phyloP scores from a whole-genome alignment of 345 rosid species.

The Hypericum androsaemum region DNA sequence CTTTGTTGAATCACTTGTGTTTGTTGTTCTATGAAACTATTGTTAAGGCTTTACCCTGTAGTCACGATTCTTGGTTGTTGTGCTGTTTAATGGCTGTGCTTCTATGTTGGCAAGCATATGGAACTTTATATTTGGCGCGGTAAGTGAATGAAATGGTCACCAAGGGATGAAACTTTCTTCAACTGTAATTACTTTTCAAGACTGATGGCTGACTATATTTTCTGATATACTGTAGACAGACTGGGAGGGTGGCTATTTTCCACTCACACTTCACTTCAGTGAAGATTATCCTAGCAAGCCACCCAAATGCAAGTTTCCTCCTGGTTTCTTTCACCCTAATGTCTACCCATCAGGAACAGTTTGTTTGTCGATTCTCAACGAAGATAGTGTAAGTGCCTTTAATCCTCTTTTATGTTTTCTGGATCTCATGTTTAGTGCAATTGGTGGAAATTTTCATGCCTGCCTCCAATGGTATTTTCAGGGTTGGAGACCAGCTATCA shows the following conservation, averaged over 20 bases:
- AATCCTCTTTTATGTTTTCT: neutral
- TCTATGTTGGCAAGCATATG: too few relatives aligned
- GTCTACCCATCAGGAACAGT: constrained; percentile 27
- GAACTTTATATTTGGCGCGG: too few relatives aligned
- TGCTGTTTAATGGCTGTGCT: too few relatives aligned
- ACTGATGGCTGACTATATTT: neutral
- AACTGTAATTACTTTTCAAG: too few relatives aligned
- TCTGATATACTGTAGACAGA: constrained; percentile 14
- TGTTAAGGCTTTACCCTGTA: too few relatives aligned
- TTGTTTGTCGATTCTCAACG: constrained; percentile 24
- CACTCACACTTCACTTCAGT: constrained; percentile 21
- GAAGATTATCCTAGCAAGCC: constrained; percentile 28
- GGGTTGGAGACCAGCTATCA: constrained; percentile 28
- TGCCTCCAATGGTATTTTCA: neutral
- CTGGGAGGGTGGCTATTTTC: constrained; percentile 26
- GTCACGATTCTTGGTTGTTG: too few relatives aligned
- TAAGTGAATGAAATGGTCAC: too few relatives aligned
- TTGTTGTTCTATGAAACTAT: too few relatives aligned
- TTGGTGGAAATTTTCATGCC: neutral
- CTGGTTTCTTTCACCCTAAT: constrained; percentile 25
- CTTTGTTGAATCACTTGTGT: too few relatives aligned
- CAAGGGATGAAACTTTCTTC: too few relatives aligned
- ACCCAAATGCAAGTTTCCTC: constrained; percentile 24
- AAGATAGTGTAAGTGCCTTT: constrained; percentile 17
- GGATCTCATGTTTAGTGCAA: neutral